Conservation (phyloP, 192 early-diverging fungal species). For the Coemansia sp. region DNA sequence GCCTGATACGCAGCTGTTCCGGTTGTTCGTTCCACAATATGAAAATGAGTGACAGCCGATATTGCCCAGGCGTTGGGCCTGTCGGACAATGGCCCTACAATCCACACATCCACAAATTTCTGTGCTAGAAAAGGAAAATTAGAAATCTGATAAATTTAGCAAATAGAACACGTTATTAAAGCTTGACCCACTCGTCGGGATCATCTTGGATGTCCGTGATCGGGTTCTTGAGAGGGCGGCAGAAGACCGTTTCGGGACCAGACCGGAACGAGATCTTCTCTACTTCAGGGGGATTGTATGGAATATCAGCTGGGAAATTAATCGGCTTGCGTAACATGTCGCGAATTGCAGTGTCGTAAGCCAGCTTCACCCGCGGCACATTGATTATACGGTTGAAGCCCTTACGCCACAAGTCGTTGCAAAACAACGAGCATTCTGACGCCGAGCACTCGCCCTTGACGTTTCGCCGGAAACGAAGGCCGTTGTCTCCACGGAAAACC, state of each 20-base stretch:
- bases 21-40: too few species aligned
- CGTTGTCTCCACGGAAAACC: slow-evolving; percentile 24
- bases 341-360: slow-evolving; percentile 41
- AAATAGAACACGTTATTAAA: too few species aligned
- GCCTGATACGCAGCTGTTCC: too few species aligned
- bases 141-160: neutral
- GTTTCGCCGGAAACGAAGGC: slow-evolving; percentile 32
- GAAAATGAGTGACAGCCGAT: too few species aligned
- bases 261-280: slow-evolving; percentile 20
- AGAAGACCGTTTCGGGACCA: slow-evolving; percentile 34
- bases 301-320: slow-evolving; percentile 22
- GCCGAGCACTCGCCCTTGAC: slow-evolving; percentile 48
- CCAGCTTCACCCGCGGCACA: slow-evolving; percentile 53
- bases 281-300: slow-evolving; percentile 10
- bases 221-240: slow-evolving; percentile 29
- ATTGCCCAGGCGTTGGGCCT: too few species aligned
- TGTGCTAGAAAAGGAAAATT: neutral
- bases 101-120: too few species aligned
- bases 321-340: slow-evolving; percentile 22
- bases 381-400: slow-evolving; percentile 36
- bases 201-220: neutral
- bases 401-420: slow-evolving; percentile 47
- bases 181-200: slow-evolving; percentile 22
- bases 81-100: too few species aligned
- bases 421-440: slow-evolving; percentile 57